Conservation (phyloP, 345 rosid genomes). For the Eucalyptus microcorys region DNA sequence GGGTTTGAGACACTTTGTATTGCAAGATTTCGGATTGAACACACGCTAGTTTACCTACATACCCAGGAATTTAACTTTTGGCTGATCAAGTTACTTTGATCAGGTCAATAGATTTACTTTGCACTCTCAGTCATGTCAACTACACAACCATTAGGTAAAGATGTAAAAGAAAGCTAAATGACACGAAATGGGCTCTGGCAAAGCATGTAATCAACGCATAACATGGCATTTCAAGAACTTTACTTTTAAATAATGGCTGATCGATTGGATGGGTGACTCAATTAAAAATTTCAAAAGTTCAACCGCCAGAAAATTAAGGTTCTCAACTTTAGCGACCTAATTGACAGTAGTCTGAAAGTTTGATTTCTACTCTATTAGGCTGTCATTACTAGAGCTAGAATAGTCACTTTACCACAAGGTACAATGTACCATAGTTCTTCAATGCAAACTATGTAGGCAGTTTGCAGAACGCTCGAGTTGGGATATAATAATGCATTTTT, state of each 20-base stretch:
- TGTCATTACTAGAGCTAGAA: neutral
- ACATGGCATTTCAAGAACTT: neutral
- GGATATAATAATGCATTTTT: neutral
- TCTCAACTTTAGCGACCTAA: neutral
- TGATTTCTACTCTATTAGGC: neutral
- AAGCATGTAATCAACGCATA: neutral
- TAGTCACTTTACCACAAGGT: neutral
- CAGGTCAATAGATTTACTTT: neutral
- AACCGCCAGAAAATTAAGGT: neutral
- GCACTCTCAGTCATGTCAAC: neutral
- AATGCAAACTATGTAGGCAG: neutral
- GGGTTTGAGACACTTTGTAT: neutral
- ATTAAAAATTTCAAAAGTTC: neutral
- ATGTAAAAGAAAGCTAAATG: neutral
- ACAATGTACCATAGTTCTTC: neutral
- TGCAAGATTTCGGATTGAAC: neutral
- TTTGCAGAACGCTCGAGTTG: neutral
- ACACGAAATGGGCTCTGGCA: neutral
- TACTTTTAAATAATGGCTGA: neutral
- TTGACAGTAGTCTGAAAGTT: neutral
- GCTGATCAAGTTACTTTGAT: neutral
- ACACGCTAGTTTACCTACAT: neutral
- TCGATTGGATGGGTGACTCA: neutral
- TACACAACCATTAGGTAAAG: neutral
- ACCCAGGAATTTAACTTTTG: neutral